Conservation (phyloP, 768 basidiomycete species). For the Pisolithus marmoratus region DNA sequence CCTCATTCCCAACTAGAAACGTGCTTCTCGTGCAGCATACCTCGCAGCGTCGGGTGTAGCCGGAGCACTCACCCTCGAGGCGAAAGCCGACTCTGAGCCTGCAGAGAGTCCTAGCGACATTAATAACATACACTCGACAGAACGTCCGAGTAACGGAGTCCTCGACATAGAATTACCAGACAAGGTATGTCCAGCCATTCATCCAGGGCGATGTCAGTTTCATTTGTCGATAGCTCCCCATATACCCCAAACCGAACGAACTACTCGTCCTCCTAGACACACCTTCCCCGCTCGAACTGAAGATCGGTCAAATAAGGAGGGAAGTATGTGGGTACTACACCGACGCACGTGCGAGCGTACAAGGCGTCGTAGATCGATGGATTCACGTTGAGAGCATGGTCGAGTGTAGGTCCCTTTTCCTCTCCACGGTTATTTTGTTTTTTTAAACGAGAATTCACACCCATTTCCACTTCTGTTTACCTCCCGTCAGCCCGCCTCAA, state of each 20-base stretch:
- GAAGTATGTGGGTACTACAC: conserved; percentile 49
- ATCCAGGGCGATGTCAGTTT: neutral
- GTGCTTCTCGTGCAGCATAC: no score
- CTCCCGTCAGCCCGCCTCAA: conserved; percentile 63
- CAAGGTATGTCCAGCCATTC: conserved; percentile 12
- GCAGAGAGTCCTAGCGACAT: no score
- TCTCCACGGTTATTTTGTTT: neutral
- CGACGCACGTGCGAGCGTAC: conserved; percentile 60
- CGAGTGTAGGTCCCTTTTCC: conserved; percentile 58
- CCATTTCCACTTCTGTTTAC: neutral
- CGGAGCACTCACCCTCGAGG: no score
- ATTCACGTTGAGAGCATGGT: conserved; percentile 80
- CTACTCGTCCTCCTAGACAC: conserved; percentile 70
- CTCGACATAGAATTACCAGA: conserved; percentile 17
- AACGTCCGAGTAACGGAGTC: conserved; percentile 7
- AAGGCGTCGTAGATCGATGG: conserved; percentile 73
- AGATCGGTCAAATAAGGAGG: conserved; percentile 67
- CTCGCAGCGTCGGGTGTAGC: no score
- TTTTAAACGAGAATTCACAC: neutral
- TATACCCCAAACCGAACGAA: conserved; percentile 63
- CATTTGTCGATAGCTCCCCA: conserved; percentile 56
- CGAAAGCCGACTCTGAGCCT: no score
- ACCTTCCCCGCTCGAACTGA: conserved; percentile 67
- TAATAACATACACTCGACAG: neutral
- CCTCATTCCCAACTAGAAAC: no score